Evolutionary conservation across 805 yeast species (phyloP).

Genomic region (Schwanniomyces occidentalis): DNA sequence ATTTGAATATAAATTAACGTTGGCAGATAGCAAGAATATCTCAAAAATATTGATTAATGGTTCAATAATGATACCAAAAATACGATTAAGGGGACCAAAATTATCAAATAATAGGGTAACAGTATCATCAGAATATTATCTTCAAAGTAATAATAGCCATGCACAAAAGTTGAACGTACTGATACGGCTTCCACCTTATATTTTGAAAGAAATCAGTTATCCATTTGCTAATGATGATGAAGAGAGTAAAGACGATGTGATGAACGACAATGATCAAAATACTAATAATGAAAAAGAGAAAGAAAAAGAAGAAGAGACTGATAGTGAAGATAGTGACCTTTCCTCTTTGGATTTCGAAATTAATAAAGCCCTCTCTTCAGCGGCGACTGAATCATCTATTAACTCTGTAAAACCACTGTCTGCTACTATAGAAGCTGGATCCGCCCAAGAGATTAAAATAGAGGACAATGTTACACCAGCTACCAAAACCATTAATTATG

Average conservation of each 20-base stretch:
- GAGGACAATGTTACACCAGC: too few relatives aligned
- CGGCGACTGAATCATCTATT: neutral
- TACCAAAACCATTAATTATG: too few relatives aligned
- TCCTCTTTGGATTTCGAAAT: constrained; percentile 19
- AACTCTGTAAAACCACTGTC: neutral
- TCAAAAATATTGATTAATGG: too few relatives aligned
- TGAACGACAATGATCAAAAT: neutral
- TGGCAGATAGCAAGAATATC: too few relatives aligned
- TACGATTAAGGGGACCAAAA: constrained; percentile 12
- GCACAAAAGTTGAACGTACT: constrained; percentile 7
- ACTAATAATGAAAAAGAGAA: neutral
- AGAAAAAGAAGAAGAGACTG: constrained; percentile 7
- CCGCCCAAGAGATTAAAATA: too few relatives aligned
- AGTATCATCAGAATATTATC: constrained; percentile 5
- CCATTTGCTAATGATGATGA: constrained; percentile 2
- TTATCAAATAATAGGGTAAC: constrained; percentile 8
- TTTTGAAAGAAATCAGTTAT: constrained; percentile 3
- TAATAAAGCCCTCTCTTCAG: constrained; percentile 13
- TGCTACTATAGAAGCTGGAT: too few relatives aligned
- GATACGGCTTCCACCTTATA: constrained; percentile 11
- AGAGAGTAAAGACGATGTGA: neutral
- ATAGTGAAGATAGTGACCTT: constrained; percentile 14
- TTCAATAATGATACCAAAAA: constrained; percentile 9
- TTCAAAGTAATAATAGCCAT: constrained; percentile 6
- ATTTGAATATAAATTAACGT: too few relatives aligned